Evolutionary conservation across 495 filamentous ascomycete genomes (phyloP), one percentile per base, ranked within the genome.

Genomic region (Rusavskia elegans): DNA sequence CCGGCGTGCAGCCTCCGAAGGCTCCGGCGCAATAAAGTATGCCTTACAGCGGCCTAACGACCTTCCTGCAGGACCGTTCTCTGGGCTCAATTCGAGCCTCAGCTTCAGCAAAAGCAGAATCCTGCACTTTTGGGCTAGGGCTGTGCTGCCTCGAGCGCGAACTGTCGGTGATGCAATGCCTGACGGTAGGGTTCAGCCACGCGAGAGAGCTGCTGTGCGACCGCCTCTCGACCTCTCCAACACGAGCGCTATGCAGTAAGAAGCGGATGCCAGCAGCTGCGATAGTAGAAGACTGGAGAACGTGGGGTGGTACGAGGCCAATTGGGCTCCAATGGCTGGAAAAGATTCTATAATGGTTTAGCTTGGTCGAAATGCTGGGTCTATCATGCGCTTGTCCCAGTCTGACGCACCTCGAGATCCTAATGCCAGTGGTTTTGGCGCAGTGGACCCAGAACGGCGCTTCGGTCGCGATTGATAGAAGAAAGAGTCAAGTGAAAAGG

Each of bases 271-370:
- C 19, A 36, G 56, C 56, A 58, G 52, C 55, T 45, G 45, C 32
- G 17, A 17, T 17, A 10, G 44, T 46, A 17, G 21, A 45, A 25
- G 25, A 38, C 45, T 49, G 45, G 23, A 46, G 50, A 45, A 52
- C 44, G 56, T 16, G 51, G 50, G 45, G 53, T 59, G 57, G 36
- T 27, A 55, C 57, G 46, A 51, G 45, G 52, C n/a, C 39, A 42
- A 39, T 55, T 55, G 57, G 57, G 57, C 53, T 54, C 52, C 55
- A 57, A 57, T 57, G 52, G 52, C 48, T 52, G 52, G 39, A 23
- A 46, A 53, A 21, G 41, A 20, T 8, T 37, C 51, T 53, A 45
- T 45, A 48, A 51, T n/a, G 23, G 40, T 40, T 51, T 51, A 42
- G 40, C 49, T 51, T 51, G 21, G 49, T 40, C 17, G 23, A 46